phyloP scores from a whole-genome alignment of 306 rosid genomes.

The Benincasa hispida region DNA sequence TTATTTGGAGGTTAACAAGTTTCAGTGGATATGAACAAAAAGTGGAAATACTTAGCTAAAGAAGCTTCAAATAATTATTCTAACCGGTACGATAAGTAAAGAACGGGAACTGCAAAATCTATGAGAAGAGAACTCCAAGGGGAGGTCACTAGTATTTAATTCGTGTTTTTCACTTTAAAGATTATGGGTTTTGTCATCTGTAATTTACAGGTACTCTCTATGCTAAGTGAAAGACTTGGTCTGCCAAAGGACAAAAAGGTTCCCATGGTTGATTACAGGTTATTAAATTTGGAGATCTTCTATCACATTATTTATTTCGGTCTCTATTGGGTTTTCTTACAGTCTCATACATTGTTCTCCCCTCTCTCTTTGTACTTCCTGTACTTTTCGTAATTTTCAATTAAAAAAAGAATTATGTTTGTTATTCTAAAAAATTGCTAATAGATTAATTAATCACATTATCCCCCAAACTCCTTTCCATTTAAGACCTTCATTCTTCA shows the following conservation, averaged over 20 bases:
- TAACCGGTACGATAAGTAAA: neutral
- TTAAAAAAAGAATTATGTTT: neutral
- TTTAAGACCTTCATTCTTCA: neutral
- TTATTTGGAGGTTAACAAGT: neutral
- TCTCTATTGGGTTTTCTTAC: neutral
- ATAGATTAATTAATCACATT: too few species aligned
- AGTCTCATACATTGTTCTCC: neutral
- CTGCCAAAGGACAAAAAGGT: slow-evolving; percentile 37
- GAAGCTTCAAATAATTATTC: neutral
- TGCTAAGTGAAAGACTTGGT: slow-evolving; percentile 63
- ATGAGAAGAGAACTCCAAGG: neutral
- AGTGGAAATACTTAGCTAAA: neutral
- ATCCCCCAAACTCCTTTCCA: neutral
- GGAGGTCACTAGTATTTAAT: neutral
- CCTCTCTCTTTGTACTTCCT: neutral
- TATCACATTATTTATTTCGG: slow-evolving; percentile 10
- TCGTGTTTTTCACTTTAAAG: neutral
- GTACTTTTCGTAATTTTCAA: neutral
- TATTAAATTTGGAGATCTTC: slow-evolving; percentile 8
- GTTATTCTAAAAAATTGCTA: neutral
- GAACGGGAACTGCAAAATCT: neutral
- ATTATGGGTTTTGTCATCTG: slow-evolving; percentile 10
- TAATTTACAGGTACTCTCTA: slow-evolving; percentile 51
- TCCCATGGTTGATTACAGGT: slow-evolving; percentile 80
- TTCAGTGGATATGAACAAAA: neutral